Evolutionary conservation across 495 filamentous ascomycete species (phyloP).

Genomic region (Penicillium odoratum): DNA sequence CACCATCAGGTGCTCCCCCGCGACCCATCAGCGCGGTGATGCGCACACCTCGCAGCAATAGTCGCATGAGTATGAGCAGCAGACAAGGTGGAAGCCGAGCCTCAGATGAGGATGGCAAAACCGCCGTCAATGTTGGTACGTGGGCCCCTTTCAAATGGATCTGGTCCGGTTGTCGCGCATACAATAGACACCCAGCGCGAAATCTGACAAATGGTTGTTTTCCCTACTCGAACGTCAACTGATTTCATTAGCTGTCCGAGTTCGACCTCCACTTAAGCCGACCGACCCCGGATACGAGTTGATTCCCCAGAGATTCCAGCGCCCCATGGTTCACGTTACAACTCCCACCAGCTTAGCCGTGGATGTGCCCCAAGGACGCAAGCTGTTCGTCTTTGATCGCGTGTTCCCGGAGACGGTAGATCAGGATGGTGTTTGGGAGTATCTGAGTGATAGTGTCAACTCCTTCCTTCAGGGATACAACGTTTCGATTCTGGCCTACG

Average conservation of each 20-base stretch:
- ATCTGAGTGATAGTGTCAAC: constrained; percentile 83
- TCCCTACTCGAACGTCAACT: constrained; percentile 7
- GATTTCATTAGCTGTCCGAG: constrained; percentile 72
- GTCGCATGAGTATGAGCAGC: constrained; percentile 86
- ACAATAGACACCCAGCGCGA: neutral
- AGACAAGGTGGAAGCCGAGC: constrained; percentile 79
- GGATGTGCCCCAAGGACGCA: constrained; percentile 87
- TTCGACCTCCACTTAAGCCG: constrained; percentile 82
- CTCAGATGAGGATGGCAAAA: constrained; percentile 91
- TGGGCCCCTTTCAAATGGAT: constrained; percentile 30
- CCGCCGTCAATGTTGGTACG: constrained; percentile 99
- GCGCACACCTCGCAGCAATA: constrained; percentile 76
- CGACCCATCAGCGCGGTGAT: constrained; percentile 88
- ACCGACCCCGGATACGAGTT: constrained; percentile 90
- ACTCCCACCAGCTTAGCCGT: constrained; percentile 81
- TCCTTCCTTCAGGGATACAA: constrained; percentile 97
- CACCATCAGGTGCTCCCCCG: constrained; percentile 56
- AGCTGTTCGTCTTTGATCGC: constrained; percentile 93
- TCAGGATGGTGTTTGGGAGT: constrained; percentile 94
- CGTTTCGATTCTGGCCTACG: constrained; percentile 96
- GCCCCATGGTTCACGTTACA: constrained; percentile 86
- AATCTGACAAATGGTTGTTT: neutral
- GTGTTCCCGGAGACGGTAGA: constrained; percentile 83
- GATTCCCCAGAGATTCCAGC: constrained; percentile 93
- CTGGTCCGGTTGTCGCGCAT: constrained; percentile 2